A percentile compares a stretch with the other conserved stretches of the same genome.
Conservation (phyloP, 306 rosid genomes). For the Herpetospermum pedunculosum region DNA sequence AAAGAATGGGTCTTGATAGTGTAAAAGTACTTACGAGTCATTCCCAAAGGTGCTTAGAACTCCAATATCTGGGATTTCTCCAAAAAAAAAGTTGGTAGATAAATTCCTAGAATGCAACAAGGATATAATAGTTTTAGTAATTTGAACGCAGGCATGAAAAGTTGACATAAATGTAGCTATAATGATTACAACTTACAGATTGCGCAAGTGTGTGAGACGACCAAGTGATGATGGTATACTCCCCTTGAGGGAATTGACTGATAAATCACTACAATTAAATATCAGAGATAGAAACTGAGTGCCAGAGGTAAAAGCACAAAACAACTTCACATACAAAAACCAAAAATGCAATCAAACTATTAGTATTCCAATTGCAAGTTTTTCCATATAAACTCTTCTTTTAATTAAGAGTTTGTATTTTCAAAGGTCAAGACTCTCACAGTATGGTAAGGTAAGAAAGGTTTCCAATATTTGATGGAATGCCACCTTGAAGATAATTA, state of each 20-base stretch:
- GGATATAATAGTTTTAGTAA: not conserved
- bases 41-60: conserved; percentile 71
- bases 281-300: conserved; percentile 3
- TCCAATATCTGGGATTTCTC: conserved; percentile 93
- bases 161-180: not conserved
- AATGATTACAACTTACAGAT: conserved; percentile 45
- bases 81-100: conserved; percentile 81
- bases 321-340: not conserved
- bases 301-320: not conserved
- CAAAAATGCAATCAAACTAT: not conserved
- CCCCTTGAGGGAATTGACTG: conserved; percentile 78
- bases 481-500: conserved; percentile 86
- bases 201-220: conserved; percentile 50
- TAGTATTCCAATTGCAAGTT: not conserved
- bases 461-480: conserved; percentile 80
- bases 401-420: too few species aligned
- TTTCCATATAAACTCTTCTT: not conserved
- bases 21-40: conserved; percentile 47
- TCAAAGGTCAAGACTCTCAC: conserved; percentile 37
- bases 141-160: not conserved
- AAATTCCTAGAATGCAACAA: conserved; percentile 53
- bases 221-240: conserved; percentile 92
- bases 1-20: not conserved
- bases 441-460: conserved; percentile 72
- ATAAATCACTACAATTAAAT: conserved; percentile 53